Conservation (phyloP, 2,329 filamentous ascomycete genomes). For the Penicillium vulpinum region DNA sequence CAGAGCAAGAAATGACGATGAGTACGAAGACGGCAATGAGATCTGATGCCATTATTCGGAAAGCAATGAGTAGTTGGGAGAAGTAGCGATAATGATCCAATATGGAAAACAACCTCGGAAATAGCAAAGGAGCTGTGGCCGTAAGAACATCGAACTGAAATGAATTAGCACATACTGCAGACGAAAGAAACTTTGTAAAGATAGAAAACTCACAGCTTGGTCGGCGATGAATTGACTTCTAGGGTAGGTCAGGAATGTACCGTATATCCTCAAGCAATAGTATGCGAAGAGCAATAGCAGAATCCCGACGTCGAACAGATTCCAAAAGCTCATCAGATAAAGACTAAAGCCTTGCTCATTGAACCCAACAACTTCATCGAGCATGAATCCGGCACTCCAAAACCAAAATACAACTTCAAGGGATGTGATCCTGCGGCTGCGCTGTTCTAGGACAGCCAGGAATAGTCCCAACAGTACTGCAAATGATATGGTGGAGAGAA, state of each 20-base stretch:
- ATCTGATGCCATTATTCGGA: slow-evolving; percentile 90
- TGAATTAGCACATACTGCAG: neutral
- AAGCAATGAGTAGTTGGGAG: slow-evolving; percentile 89
- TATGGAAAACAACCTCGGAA: slow-evolving; percentile 88
- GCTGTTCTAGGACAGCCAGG: slow-evolving; percentile 73
- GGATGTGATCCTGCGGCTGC: slow-evolving; percentile 76
- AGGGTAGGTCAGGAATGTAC: slow-evolving; percentile 76
- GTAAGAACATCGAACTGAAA: slow-evolving; percentile 79
- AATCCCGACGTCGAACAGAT: slow-evolving; percentile 90
- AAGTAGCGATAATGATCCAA: slow-evolving; percentile 96
- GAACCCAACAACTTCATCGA: slow-evolving; percentile 93
- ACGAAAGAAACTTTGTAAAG: neutral
- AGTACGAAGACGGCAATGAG: slow-evolving; percentile 80
- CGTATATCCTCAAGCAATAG: slow-evolving; percentile 85
- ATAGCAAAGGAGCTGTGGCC: slow-evolving; percentile 82
- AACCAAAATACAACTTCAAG: slow-evolving; percentile 94
- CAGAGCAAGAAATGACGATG: slow-evolving; percentile 84
- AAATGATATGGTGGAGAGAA: slow-evolving; percentile 84
- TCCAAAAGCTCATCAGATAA: slow-evolving; percentile 98
- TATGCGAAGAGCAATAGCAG: slow-evolving; percentile 81
- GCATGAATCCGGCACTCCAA: slow-evolving; percentile 96
- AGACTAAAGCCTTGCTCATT: slow-evolving; percentile 95
- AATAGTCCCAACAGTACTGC: slow-evolving; percentile 83
- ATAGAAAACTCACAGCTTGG: slow-evolving; percentile 56
- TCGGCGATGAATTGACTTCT: slow-evolving; percentile 69